Evolutionary conservation across 345 rosid genomes (phyloP).

Genomic region (Euphorbia pulcherrima): DNA sequence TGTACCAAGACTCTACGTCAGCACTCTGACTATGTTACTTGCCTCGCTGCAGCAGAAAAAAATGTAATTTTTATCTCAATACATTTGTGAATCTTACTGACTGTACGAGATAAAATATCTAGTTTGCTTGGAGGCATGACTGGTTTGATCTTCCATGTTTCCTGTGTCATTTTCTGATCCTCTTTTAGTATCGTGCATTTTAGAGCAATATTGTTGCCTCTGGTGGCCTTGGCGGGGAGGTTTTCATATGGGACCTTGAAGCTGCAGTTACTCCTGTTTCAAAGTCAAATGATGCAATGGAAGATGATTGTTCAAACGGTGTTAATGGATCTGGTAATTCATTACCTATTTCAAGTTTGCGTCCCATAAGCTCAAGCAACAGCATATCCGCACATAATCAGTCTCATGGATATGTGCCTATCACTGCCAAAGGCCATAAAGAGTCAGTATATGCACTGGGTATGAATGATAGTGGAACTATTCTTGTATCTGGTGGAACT

Average conservation of each 20-base stretch:
- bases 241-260: constrained; percentile 98
- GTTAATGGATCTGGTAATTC: constrained; percentile 54
- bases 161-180: constrained; percentile 52
- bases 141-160: constrained; percentile 8
- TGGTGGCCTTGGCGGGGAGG: constrained; percentile 99
- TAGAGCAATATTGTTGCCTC: constrained; percentile 97
- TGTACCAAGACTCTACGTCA: constrained; percentile 86
- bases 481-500: constrained; percentile 99
- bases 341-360: constrained; percentile 62
- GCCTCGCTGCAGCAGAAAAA: constrained; percentile 81
- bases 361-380: constrained; percentile 78
- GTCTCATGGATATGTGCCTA: constrained; percentile 71
- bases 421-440: constrained; percentile 93
- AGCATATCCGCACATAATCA: constrained; percentile 68
- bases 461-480: constrained; percentile 81
- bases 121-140: constrained; percentile 5
- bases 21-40: constrained; percentile 95
- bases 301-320: constrained; percentile 75
- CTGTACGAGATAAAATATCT: constrained; percentile 28
- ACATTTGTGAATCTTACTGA: constrained; percentile 30
- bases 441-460: constrained; percentile 99
- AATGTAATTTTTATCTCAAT: constrained; percentile 64
- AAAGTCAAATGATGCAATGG: constrained; percentile 63
- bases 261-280: constrained; percentile 74
- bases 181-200: constrained; percentile 60